These are phyloP conservation scores for Ceratobasidium theobromae DNA, from an alignment of 1,284 basidiomycete species.

Conservation along the genomic window DNA sequence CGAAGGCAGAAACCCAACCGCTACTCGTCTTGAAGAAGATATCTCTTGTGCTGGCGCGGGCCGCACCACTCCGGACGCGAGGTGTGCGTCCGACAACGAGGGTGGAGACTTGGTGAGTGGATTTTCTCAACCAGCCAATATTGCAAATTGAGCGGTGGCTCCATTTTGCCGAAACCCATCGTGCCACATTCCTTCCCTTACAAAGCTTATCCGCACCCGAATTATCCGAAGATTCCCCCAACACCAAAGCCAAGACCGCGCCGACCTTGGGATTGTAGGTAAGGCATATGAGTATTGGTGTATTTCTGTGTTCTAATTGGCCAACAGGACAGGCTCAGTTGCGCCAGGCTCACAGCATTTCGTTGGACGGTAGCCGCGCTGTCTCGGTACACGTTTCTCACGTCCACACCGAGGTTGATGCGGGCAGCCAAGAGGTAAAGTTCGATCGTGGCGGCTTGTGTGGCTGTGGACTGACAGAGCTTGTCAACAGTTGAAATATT, in stretches of 20 bases:
- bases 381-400: neutral
- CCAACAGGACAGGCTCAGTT: neutral
- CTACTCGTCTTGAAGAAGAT: neutral
- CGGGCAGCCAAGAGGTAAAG: conserved; percentile 4
- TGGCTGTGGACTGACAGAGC: neutral
- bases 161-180: conserved; percentile 10
- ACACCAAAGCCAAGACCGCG: neutral
- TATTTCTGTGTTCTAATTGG: neutral
- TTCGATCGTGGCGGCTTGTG: neutral
- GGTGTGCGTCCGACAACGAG: neutral
- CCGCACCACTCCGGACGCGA: neutral
- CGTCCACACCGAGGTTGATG: neutral
- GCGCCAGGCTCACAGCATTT: neutral
- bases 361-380: no score
- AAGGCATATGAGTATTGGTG: neutral
- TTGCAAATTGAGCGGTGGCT: neutral
- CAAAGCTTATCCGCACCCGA: conserved; percentile 23
- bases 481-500: neutral
- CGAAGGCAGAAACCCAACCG: neutral
- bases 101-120: conserved; percentile 4
- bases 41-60: neutral
- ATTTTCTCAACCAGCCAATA: neutral
- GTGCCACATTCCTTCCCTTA: conserved; percentile 28
- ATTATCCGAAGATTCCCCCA: conserved; percentile 24
- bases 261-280: neutral